A percentile compares a stretch with the other conserved stretches of the same genome.
phyloP scores from a whole-genome alignment of 1,284 basidiomycete species.

The Fomitiporia mediterranea region DNA sequence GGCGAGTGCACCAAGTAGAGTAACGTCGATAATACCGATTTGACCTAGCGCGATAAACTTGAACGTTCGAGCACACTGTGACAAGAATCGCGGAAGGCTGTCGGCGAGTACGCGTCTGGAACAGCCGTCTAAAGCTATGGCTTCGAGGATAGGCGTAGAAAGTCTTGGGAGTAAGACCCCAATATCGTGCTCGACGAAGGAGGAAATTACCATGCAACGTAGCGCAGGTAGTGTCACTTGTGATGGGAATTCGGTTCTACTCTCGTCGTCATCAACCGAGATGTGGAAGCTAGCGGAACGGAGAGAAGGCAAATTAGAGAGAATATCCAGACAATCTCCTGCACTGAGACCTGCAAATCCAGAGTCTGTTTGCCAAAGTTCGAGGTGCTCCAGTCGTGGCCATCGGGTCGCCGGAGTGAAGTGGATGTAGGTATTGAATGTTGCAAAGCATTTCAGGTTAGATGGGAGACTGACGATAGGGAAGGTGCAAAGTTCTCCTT shows the following conservation, averaged over 20 bases:
- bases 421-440: conserved; percentile 13
- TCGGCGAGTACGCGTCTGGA: neutral
- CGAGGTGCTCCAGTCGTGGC: conserved; percentile 14
- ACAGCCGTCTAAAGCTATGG: conserved; percentile 9
- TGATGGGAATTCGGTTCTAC: neutral
- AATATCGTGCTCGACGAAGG: conserved; percentile 6
- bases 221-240: conserved; percentile 7
- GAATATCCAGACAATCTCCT: conserved; percentile 9
- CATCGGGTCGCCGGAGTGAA: conserved; percentile 8
- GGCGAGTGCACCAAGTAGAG: conserved; percentile 5
- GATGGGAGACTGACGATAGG: conserved; percentile 1
- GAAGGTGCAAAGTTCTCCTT: conserved; percentile 1
- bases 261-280: conserved; percentile 9
- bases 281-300: conserved; percentile 10
- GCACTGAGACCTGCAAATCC: conserved; percentile 8
- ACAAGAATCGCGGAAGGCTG: neutral
- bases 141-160: conserved; percentile 6
- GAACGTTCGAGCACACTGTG: conserved; percentile 6
- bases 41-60: conserved; percentile 8
- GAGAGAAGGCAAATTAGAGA: conserved; percentile 7
- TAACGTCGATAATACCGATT: neutral
- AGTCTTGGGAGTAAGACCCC: neutral
- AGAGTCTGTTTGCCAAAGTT: conserved; percentile 11
- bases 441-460: conserved; percentile 9
- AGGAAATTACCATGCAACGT: conserved; percentile 5